phyloP scores from a whole-genome alignment of 2,329 filamentous ascomycete genomes.

The Colletotrichum siamense region DNA sequence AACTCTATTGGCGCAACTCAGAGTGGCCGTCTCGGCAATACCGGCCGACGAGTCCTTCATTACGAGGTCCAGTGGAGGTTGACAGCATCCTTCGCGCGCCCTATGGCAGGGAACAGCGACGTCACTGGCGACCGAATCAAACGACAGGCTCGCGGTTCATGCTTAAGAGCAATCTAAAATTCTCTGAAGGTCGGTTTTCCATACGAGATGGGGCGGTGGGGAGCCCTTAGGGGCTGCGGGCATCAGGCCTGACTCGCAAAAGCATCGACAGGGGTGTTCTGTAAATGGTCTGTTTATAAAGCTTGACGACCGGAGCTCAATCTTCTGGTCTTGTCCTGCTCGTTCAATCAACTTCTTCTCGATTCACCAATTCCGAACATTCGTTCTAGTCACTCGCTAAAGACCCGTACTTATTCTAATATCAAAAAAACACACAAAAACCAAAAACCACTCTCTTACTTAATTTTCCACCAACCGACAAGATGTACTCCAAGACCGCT shows the following conservation, averaged over 20 bases:
- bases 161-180: constrained; percentile 18
- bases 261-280: background rate
- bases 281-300: constrained; percentile 16
- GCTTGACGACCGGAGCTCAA: background rate
- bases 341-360: constrained; percentile 11
- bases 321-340: background rate
- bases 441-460: background rate
- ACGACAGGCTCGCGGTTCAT: background rate
- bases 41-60: background rate
- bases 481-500: constrained; percentile 19
- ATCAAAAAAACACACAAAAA: background rate
- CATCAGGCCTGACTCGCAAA: constrained; percentile 9
- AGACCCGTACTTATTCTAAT: constrained; percentile 10
- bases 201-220: constrained; percentile 22
- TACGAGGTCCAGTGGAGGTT: background rate
- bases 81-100: background rate
- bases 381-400: constrained; percentile 22
- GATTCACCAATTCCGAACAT: constrained; percentile 9
- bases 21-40: background rate
- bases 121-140: background rate
- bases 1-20: background rate
- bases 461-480: background rate
- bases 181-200: constrained; percentile 6
- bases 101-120: constrained; percentile 1
- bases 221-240: background rate